Evolutionary conservation across 2,329 filamentous ascomycete genomes (phyloP), one percentile per base, ranked within the genome.

Genomic region (Cladophialophora bantiana): DNA sequence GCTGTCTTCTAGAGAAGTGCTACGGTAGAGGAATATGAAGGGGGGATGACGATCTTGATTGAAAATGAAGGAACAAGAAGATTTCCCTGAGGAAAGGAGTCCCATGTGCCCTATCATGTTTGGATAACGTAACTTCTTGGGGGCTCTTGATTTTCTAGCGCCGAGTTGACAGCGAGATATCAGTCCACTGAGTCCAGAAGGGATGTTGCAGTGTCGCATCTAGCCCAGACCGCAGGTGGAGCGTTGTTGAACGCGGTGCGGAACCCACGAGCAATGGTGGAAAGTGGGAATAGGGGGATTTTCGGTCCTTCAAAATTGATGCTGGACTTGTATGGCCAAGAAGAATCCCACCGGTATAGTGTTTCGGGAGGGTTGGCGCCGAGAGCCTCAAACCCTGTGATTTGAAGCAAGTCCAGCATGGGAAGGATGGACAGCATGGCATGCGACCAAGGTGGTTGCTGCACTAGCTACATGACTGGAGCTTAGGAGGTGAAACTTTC

Each of bases 251-350:
- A 34, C 15, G 12, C 10, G 2, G 5, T 36, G 40, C 26, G 6
- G 57, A 45, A 42, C 32, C 38, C n/a, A 50, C 13, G 31, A 36
- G n/a, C 34, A 45, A 45, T 32, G 40, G 57, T 48, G 42, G 57
- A 12, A 50, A 59, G 34, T n/a, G 57, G n/a, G 45, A 59, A 59
- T 20, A 45, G 57, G 57, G 57, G 42, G 31, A 31, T 18, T 48
- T 50, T 6, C 20, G 15, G 18, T 35, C n/a, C 57, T 6, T 42
- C 42, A 18, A 9, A 31, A 50, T 32, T n/a, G 31, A 45, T 59
- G 42, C 40, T 52, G 31, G 31, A 34, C 10, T 18, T 50, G 15
- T 26, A 26, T n/a, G 12, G 56, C 56, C 38, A 45, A 59, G 56
- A 48, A 26, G 36, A 59, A 59, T n/a, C 56, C 13, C 15, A 34